Base-by-base conservation (phyloP, 768 basidiomycete species). In the Mycena latifolia region DNA sequence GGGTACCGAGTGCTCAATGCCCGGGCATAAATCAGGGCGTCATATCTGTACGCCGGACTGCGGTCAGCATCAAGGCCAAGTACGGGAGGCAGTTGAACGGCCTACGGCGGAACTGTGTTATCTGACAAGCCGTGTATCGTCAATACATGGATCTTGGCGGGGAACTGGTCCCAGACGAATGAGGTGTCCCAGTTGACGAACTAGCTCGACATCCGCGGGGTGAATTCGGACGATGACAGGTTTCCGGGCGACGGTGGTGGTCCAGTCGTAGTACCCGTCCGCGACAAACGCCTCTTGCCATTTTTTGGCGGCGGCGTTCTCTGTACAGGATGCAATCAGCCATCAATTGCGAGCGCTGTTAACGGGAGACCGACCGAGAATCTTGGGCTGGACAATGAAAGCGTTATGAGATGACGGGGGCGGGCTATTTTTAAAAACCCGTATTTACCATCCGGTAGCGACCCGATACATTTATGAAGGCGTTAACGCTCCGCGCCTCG, bases 81-180 rank as follows among this genome's bases (percentile, higher is more conserved):
- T 47, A 55, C 33, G 39, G 28, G 37, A 48, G 33, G 45, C 14
- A 35, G 33, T 14, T 31, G 37, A 57, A 10, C 25, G 20, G 83
- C 90, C 74, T 75, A 93, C 90, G 89, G 84, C 17, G 92, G 89
- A 0, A 94, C 91, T 25, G 84, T 85, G 45, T 78, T 72, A 69
- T 95, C 94, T 31, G 78, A 78, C 45, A 94, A 77, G n/a, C 93
- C 94, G 62, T 95, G 94, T 51, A 94, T 73, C 3, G 89, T 92
- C 48, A 95, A 78, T n/a, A 91, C 92, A 74, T 94, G 85, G 10
- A 84, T 82, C 2, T 77, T 65, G 17, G 76, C 67, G 25, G 94
- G 93, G 72, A 95, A 94, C 6, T 81, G 74, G 53, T 86, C 84
- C 88, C 89, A 90, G 28, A 93, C 88, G 31, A 89, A 78, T 1